Evolutionary conservation across 495 filamentous ascomycete genomes (phyloP).

Genomic region (Cairneyella variabilis): DNA sequence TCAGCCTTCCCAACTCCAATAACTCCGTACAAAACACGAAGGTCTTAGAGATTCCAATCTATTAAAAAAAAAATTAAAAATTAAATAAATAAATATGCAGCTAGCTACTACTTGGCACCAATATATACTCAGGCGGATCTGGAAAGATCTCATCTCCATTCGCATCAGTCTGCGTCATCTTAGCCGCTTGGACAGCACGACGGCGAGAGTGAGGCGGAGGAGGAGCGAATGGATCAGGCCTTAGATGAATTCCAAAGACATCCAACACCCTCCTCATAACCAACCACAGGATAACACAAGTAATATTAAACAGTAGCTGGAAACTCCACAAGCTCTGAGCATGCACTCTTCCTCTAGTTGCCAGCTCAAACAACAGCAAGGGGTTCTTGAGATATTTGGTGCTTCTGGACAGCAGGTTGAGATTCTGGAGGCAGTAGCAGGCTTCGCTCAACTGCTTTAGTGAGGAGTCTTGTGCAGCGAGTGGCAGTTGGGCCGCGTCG

Average conservation of each 20-base stretch:
- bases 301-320: constrained; percentile 8
- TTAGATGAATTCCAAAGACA: constrained; percentile 7
- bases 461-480: not conserved
- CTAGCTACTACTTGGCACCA: too few relatives aligned
- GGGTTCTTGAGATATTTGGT: constrained; percentile 10
- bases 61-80: too few relatives aligned
- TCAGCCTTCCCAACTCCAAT: too few relatives aligned
- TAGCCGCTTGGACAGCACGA: too few relatives aligned
- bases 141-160: too few relatives aligned
- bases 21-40: too few relatives aligned
- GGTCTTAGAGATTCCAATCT: too few relatives aligned
- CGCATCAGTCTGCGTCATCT: too few relatives aligned
- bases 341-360: not conserved
- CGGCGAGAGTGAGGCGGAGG: too few relatives aligned
- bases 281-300: constrained; percentile 3
- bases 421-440: not conserved
- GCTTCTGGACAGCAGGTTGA: not conserved
- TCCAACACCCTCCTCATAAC: constrained; percentile 2
- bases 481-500: not conserved
- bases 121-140: too few relatives aligned
- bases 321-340: not conserved
- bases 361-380: not conserved
- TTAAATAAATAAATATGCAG: too few relatives aligned
- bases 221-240: not conserved
- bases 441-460: not conserved